Base-by-base conservation (phyloP, 768 basidiomycete species). In the Mycena epipterygia region DNA sequence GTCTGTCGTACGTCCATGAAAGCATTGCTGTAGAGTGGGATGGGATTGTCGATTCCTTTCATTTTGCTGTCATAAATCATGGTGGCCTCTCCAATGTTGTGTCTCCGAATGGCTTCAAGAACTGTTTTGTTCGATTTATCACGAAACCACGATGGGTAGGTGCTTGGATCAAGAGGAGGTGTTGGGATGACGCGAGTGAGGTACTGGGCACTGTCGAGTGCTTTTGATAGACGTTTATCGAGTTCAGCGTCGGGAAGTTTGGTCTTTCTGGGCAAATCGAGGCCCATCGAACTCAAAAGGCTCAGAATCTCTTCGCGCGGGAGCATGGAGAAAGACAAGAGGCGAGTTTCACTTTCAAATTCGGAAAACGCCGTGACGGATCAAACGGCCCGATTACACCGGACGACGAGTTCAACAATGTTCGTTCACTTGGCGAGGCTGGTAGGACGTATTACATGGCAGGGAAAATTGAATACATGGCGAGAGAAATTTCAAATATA, bases 401-500 rank as follows among this genome's bases (percentile, higher is more conserved):
- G n/a, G n/a, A n/a, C n/a, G n/a, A n/a, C n/a, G n/a, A n/a, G n/a
- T n/a, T n/a, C n/a, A n/a, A n/a, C n/a, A n/a, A n/a, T n/a, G n/a
- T n/a, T n/a, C n/a, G n/a, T n/a, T n/a, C n/a, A n/a, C n/a, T n/a
- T n/a, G n/a, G n/a, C n/a, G n/a, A n/a, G n/a, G n/a, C n/a, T n/a
- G n/a, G n/a, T n/a, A n/a, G n/a, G n/a, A n/a, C n/a, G n/a, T n/a
- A n/a, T n/a, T n/a, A n/a, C n/a, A n/a, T n/a, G n/a, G n/a, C n/a
- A n/a, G n/a, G n/a, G n/a, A n/a, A n/a, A n/a, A n/a, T n/a, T n/a
- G n/a, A n/a, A n/a, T n/a, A n/a, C n/a, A n/a, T n/a, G n/a, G n/a
- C n/a, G n/a, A n/a, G n/a, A 44, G 3, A n/a, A 44, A 5, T 21
- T 56, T 83, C 74, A 94, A 64, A 93, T 90, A 74, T 93, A 94